These are phyloP conservation scores for Danielia reshetovae DNA, from an alignment of 805 yeast genomes.

Conservation along the genomic window DNA sequence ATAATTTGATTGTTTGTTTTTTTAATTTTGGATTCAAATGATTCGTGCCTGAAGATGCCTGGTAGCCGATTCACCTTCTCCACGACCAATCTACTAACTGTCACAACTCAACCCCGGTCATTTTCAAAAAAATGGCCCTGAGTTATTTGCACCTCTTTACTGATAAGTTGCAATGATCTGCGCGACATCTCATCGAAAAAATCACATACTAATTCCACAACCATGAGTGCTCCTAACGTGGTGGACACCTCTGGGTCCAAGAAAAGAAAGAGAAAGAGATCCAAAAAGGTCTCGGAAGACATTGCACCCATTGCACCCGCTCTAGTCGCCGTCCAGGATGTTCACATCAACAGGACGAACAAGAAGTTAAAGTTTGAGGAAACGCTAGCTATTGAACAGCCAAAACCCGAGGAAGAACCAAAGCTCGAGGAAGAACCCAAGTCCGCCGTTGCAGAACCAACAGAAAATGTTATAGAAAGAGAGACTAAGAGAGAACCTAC, in stretches of 20 bases:
- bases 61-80: too few species aligned
- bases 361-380: slow-evolving; percentile 25
- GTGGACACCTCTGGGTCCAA: slow-evolving; percentile 5
- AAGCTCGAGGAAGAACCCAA: slow-evolving; percentile 1
- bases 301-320: slow-evolving; percentile 2
- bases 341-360: slow-evolving; percentile 15
- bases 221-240: not conserved
- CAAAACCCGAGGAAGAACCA: slow-evolving; percentile 5
- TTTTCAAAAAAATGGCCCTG: too few species aligned
- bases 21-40: too few species aligned
- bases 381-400: slow-evolving; percentile 6
- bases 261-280: slow-evolving; percentile 18
- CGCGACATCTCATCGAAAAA: slow-evolving; percentile 1
- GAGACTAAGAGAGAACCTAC: not conserved
- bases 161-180: not conserved
- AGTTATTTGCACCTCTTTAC: too few species aligned
- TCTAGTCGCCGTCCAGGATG: slow-evolving; percentile 6
- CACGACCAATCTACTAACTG: too few species aligned
- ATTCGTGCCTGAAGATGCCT: too few species aligned
- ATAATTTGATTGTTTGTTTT: too few species aligned
- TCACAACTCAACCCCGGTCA: too few species aligned
- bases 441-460: not conserved
- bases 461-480: not conserved
- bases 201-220: slow-evolving; percentile 3
- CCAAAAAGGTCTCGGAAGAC: slow-evolving; percentile 15